Conservation (phyloP, 352 stramenopile species). For the Phytophthora meadii region DNA sequence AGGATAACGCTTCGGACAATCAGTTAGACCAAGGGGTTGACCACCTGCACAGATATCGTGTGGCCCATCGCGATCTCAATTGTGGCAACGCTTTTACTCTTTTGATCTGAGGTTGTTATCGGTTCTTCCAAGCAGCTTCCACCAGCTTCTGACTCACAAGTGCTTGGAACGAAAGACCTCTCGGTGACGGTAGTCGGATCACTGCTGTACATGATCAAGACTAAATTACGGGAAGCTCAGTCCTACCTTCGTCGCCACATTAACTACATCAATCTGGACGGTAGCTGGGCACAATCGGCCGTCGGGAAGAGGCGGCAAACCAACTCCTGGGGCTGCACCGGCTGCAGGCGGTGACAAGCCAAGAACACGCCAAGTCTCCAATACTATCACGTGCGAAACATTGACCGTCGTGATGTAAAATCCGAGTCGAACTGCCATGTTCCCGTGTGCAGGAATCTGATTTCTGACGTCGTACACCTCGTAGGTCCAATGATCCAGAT, state of each 20-base stretch:
- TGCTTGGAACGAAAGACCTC: constrained; percentile 20
- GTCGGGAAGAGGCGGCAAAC: no score
- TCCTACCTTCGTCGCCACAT: no score
- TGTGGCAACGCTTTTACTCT: constrained; percentile 74
- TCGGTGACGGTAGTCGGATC: constrained; percentile 67
- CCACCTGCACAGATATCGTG: constrained; percentile 49
- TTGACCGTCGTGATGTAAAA: no score
- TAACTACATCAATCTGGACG: no score
- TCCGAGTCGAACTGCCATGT: no score
- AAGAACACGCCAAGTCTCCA: neutral
- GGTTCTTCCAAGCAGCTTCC: constrained; percentile 62
- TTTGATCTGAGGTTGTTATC: constrained; percentile 63
- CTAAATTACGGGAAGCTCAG: constrained; percentile 15
- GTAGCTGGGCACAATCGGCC: no score
- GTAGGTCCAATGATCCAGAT: no score
- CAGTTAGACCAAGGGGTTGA: constrained; percentile 27
- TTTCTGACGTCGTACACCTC: no score
- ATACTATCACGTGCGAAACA: no score
- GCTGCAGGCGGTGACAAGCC: no score
- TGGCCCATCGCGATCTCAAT: constrained; percentile 88
- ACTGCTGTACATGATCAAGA: constrained; percentile 78
- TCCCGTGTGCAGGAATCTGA: no score
- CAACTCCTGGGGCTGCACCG: neutral
- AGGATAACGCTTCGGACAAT: no score
- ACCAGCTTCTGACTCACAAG: neutral